Evolutionary conservation across 495 filamentous ascomycete genomes (phyloP).

Genomic region (Penicillium canescens): DNA sequence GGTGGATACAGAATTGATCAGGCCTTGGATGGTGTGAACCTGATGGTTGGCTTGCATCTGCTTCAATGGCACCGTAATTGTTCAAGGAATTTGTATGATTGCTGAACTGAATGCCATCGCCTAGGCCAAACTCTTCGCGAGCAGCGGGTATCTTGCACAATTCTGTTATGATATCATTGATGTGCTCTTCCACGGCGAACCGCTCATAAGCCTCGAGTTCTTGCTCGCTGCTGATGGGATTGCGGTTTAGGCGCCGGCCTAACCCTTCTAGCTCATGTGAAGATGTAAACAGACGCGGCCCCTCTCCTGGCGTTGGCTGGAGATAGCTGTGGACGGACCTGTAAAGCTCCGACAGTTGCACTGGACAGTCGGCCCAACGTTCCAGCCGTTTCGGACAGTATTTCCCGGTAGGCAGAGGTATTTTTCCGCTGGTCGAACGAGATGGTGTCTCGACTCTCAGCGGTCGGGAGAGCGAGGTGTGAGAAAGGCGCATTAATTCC

Average conservation of each 20-base stretch:
- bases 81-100: constrained; percentile 25
- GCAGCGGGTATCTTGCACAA: constrained; percentile 28
- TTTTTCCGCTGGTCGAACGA: constrained; percentile 33
- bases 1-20: constrained; percentile 26
- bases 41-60: constrained; percentile 1
- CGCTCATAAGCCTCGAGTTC: constrained; percentile 34
- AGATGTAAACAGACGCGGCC: constrained; percentile 21
- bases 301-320: constrained; percentile 14
- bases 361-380: constrained; percentile 30
- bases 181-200: constrained; percentile 25
- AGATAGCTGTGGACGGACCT: constrained; percentile 22
- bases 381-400: constrained; percentile 27
- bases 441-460: constrained; percentile 22
- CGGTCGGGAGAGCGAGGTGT: constrained; percentile 30
- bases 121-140: constrained; percentile 23
- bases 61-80: not conserved
- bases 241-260: constrained; percentile 9
- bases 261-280: constrained; percentile 21
- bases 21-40: constrained; percentile 4
- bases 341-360: constrained; percentile 29
- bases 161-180: constrained; percentile 21
- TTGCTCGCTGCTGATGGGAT: constrained; percentile 31
- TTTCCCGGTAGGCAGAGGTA: constrained; percentile 30
- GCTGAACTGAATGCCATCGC: constrained; percentile 25
- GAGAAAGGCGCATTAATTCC: constrained; percentile 36